These are phyloP conservation scores for Oehlia diaphana DNA, from an alignment of 192 early-diverging fungal genomes.

Conservation along the genomic window DNA sequence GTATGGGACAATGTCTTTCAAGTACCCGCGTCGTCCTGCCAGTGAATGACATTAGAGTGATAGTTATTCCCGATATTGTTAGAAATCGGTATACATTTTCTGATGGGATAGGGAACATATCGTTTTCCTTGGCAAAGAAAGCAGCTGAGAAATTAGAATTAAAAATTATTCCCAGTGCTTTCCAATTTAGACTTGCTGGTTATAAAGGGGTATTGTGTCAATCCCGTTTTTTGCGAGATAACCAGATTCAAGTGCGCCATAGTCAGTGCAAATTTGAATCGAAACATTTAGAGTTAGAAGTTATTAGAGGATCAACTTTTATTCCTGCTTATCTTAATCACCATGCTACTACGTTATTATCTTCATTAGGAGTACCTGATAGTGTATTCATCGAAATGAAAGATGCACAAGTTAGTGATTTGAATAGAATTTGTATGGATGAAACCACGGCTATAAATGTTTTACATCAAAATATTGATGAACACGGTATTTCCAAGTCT, in stretches of 20 bases:
- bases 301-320: constrained; percentile 54
- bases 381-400: constrained; percentile 54
- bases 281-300: constrained; percentile 50
- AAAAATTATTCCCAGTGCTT: constrained; percentile 51
- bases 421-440: constrained; percentile 41
- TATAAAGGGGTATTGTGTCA: constrained; percentile 62
- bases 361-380: constrained; percentile 58
- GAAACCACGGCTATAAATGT: constrained; percentile 39
- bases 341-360: constrained; percentile 63
- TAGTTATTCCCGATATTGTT: constrained; percentile 57
- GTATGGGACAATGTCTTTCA: constrained; percentile 76
- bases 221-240: constrained; percentile 30
- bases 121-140: constrained; percentile 42
- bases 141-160: constrained; percentile 45
- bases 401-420: constrained; percentile 37
- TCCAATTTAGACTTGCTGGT: constrained; percentile 72
- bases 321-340: constrained; percentile 61
- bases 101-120: constrained; percentile 74
- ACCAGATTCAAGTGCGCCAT: constrained; percentile 51
- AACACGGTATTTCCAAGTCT: constrained; percentile 41
- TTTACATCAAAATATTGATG: constrained; percentile 45
- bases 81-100: constrained; percentile 63
- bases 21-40: constrained; percentile 58
- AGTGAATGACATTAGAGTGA: constrained; percentile 40
- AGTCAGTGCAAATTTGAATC: constrained; percentile 64